A percentile compares a stretch with the other conserved stretches of the same genome.
These are phyloP conservation scores for Solanum hybrid DNA, from an alignment of 305 asterid species.

Conservation along the genomic window DNA sequence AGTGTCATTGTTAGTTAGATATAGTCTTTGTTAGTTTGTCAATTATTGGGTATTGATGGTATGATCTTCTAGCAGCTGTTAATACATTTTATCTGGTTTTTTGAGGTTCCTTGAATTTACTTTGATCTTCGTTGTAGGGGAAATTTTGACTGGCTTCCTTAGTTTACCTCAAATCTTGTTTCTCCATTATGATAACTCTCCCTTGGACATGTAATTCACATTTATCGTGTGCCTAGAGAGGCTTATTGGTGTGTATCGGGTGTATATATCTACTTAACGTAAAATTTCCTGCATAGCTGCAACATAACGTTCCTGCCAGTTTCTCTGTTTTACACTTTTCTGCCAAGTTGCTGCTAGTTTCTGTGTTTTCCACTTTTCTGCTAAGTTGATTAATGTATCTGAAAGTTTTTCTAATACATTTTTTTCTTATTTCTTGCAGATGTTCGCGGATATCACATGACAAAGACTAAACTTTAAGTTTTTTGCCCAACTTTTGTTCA, in stretches of 20 bases:
- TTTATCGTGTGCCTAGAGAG: too few species aligned
- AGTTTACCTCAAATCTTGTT: background rate
- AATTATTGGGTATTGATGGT: background rate
- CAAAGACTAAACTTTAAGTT: too few species aligned
- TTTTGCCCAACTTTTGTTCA: too few species aligned
- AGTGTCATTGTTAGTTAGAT: background rate
- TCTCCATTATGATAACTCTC: background rate
- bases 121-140: too few species aligned
- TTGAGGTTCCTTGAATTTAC: background rate
- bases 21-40: background rate
- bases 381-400: background rate
- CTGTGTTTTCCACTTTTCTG: too few species aligned
- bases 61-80: background rate
- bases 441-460: background rate
- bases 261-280: too few species aligned
- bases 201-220: background rate
- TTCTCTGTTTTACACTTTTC: too few species aligned
- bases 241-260: too few species aligned
- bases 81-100: background rate
- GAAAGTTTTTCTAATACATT: background rate
- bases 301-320: too few species aligned
- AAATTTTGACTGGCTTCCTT: too few species aligned
- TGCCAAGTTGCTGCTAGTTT: background rate
- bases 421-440: background rate
- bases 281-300: too few species aligned